A percentile compares a stretch with the other conserved stretches of the same genome.
These are phyloP conservation scores for Urtica urens DNA, from an alignment of 306 rosid genomes.

Conservation along the genomic window DNA sequence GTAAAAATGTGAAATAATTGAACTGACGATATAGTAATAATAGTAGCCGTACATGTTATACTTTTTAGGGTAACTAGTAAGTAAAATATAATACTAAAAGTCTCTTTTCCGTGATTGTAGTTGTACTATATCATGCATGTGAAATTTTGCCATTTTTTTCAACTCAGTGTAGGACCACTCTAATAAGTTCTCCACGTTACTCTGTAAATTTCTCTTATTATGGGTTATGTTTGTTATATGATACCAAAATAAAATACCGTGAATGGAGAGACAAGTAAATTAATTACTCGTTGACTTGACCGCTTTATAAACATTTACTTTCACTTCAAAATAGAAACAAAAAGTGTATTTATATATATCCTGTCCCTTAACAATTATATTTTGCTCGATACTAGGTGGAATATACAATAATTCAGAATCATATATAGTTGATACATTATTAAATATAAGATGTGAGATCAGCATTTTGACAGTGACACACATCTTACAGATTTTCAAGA, in stretches of 20 bases:
- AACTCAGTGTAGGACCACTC: conserved; percentile 3
- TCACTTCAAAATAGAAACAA: no score
- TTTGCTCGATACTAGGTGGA: no score
- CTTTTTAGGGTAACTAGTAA: neutral
- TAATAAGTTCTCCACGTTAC: neutral
- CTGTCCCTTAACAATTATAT: no score
- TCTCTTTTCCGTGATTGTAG: conserved; percentile 3
- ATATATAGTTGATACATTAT: no score
- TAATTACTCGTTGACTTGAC: no score
- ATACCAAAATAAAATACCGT: no score
- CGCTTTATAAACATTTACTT: no score
- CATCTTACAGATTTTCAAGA: neutral
- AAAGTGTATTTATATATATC: no score
- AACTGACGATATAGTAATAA: neutral
- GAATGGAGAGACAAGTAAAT: no score
- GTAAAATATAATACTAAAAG: neutral
- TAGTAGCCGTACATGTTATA: no score
- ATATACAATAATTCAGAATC: no score
- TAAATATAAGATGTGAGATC: no score
- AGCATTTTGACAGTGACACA: neutral
- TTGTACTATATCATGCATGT: conserved; percentile 15
- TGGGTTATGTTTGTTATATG: neutral
- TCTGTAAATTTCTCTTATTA: neutral
- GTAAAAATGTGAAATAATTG: conserved; percentile 2
- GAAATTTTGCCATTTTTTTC: conserved; percentile 14